Evolutionary conservation across 1,284 basidiomycete species (phyloP), one percentile per base, ranked within the genome.

Genomic region (Abortiporus biennis): DNA sequence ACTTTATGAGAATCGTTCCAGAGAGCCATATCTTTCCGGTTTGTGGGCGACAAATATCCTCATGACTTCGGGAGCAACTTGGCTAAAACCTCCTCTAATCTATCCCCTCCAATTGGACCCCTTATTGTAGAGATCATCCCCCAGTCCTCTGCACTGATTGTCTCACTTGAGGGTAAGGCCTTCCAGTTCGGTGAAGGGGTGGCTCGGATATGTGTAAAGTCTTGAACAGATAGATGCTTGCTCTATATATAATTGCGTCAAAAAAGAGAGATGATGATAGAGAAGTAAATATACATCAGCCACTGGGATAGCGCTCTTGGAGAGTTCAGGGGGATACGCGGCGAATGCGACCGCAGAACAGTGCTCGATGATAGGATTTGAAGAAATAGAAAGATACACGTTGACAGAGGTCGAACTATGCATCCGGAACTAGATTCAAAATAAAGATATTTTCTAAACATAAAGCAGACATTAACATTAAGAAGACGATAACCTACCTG

Each of bases 151-250:
- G 47, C 51, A 6, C 31, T 12, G 8, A 52, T 38, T n/a, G 20
- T 13, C 15, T 35, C 27, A 2, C 2, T 48, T 42, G 2, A 61
- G 41, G 0, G 51, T 33, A 1, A 60, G 63, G n/a, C n/a, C n/a
- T n/a, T n/a, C 85, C 85, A 92, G 57, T 92, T 77, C 6, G 89
- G 87, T 2, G 88, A 91, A 0, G 76, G 77, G 1, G 79, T 77
- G 2, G 70, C 54, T 27, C 79, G 69, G 45, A 91, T 84, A 59
- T 91, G 88, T 17, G 86, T 86, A 56, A 92, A 92, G 52, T 92
- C 88, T 55, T 85, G 84, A 5, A 89, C 76, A 2, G 66, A 46
- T 4, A 67, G 51, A 46, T 67, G 62, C 35, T 62, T 61, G 49
- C 60, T 66, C 27, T 29, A n/a, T n/a, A n/a, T n/a, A n/a, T n/a